Conservation (phyloP, 2,329 filamentous ascomycete species). For the Diaporthe capsici region DNA sequence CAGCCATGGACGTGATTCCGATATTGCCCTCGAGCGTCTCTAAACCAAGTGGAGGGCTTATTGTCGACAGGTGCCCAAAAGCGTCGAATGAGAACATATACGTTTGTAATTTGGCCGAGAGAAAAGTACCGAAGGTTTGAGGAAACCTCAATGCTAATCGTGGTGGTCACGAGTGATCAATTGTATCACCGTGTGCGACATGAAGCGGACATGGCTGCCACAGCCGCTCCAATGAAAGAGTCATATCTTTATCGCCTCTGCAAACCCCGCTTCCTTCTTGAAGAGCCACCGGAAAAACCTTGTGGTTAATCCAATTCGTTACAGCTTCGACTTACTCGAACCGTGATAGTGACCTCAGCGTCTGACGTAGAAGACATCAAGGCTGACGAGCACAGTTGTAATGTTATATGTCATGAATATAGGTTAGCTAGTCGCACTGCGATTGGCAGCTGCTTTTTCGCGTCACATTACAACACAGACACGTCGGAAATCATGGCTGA, state of each 20-base stretch:
- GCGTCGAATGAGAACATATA: neutral
- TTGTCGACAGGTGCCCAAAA: no score
- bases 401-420: no score
- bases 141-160: neutral
- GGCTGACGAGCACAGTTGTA: neutral
- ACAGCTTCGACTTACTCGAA: neutral
- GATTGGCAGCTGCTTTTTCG: no score
- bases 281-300: neutral
- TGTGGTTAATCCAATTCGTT: neutral
- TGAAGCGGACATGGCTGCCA: neutral
- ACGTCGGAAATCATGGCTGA: neutral
- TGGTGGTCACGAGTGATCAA: accelerated
- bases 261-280: neutral
- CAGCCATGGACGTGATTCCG: neutral
- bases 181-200: neutral
- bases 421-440: no score
- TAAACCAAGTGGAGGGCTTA: neutral
- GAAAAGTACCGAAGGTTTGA: accelerated
- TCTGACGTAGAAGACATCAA: neutral
- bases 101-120: neutral
- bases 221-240: neutral
- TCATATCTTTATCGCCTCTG: neutral
- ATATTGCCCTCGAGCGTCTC: neutral
- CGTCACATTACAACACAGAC: neutral
- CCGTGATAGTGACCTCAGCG: neutral